phyloP scores from a whole-genome alignment of 805 yeast genomes.

The Pachysolen tannophilus region DNA sequence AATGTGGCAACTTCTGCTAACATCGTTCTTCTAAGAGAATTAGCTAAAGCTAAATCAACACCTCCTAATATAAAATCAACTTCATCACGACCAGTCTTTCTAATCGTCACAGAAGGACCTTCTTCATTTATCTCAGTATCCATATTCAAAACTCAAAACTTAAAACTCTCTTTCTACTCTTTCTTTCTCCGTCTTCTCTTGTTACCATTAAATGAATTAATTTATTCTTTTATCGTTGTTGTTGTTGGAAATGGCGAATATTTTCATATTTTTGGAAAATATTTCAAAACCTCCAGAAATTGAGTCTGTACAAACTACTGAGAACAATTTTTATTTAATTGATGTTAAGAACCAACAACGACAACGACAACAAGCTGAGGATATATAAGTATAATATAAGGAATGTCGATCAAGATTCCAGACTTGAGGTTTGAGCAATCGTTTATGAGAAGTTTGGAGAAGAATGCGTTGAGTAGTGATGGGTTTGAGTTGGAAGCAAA shows the following conservation, averaged over 20 bases:
- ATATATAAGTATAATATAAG: slow-evolving; percentile 1
- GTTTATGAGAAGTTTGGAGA: slow-evolving; percentile 33
- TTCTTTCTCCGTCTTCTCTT: background rate
- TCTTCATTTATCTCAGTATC: slow-evolving; percentile 11
- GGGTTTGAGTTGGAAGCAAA: slow-evolving; percentile 13
- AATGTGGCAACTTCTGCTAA: slow-evolving; percentile 94
- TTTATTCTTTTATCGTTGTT: no score
- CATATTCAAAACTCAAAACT: slow-evolving; percentile 3
- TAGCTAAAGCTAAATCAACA: slow-evolving; percentile 85
- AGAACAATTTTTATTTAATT: slow-evolving; percentile 20
- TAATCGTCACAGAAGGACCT: slow-evolving; percentile 81
- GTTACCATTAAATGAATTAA: no score
- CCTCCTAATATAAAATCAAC: slow-evolving; percentile 86
- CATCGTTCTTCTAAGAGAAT: slow-evolving; percentile 86
- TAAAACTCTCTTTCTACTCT: background rate
- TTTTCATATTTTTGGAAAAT: no score
- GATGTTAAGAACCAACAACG: background rate
- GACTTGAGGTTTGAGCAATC: slow-evolving; percentile 64
- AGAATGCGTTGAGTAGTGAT: slow-evolving; percentile 18
- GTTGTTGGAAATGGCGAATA: no score
- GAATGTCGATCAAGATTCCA: slow-evolving; percentile 33
- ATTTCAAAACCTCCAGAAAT: no score
- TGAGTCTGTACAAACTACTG: slow-evolving; percentile 7
- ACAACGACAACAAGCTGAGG: background rate
- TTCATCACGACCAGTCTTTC: slow-evolving; percentile 76